These are phyloP conservation scores for Russula compacta DNA, from an alignment of 768 basidiomycete species.

Conservation along the genomic window DNA sequence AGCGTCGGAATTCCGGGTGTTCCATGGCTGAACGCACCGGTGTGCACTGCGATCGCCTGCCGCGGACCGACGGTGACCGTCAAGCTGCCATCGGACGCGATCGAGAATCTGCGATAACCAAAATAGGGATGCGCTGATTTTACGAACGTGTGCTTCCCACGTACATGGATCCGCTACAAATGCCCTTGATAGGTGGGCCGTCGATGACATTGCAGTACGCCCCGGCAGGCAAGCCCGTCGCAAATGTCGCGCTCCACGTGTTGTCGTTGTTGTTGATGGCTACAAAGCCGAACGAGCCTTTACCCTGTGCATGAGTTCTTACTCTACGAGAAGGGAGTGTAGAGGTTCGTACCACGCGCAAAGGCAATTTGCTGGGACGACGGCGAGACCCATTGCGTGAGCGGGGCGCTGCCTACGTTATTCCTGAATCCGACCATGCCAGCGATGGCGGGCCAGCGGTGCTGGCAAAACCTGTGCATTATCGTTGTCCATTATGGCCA, in stretches of 20 bases:
- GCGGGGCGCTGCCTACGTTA: conserved; percentile 39
- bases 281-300: conserved; percentile 49
- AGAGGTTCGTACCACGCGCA: conserved; percentile 37
- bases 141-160: no score
- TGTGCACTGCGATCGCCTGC: conserved; percentile 23
- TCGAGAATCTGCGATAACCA: conserved; percentile 15
- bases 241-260: conserved; percentile 47
- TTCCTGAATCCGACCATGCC: conserved; percentile 59
- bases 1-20: neutral
- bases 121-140: no score
- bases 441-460: conserved; percentile 46
- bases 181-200: conserved; percentile 32
- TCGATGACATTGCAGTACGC: conserved; percentile 58
- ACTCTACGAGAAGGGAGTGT: neutral
- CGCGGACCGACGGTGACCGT: conserved; percentile 21
- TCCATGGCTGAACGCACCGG: conserved; percentile 8
- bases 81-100: conserved; percentile 18
- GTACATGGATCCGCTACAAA: conserved; percentile 45
- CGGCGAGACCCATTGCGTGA: conserved; percentile 52
- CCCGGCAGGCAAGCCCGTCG: conserved; percentile 48
- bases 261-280: conserved; percentile 59
- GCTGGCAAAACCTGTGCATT: conserved; percentile 44
- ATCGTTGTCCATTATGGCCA: no score
- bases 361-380: conserved; percentile 56
- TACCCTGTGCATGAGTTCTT: no score